A percentile compares a stretch with the other conserved stretches of the same genome.
Evolutionary conservation across 345 rosid genomes (phyloP).

Genomic region (Noccaea bulbosa): DNA sequence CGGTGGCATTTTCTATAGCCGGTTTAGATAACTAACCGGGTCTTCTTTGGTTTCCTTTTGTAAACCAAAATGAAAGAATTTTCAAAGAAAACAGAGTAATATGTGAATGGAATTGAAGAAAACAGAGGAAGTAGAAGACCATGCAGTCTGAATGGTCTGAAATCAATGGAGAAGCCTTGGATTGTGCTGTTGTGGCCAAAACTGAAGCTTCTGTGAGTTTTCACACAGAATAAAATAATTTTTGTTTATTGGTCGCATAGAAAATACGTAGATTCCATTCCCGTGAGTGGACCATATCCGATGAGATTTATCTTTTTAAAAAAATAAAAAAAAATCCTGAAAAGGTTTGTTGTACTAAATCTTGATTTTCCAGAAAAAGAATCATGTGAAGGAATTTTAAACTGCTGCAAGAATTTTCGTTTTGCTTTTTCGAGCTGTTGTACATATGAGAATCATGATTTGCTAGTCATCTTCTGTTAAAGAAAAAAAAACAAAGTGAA

Average conservation of each 20-base stretch:
- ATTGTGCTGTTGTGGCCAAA: slow-evolving; percentile 37
- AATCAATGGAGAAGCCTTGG: slow-evolving; percentile 34
- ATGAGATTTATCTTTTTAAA: background rate
- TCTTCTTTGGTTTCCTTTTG: background rate
- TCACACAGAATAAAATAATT: slow-evolving; percentile 8
- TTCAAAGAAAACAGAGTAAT: slow-evolving; percentile 27
- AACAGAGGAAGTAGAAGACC: slow-evolving; percentile 20
- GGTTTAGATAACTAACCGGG: slow-evolving; percentile 13
- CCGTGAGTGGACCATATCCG: slow-evolving; percentile 43
- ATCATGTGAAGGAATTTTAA: background rate
- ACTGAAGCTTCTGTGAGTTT: slow-evolving; percentile 22
- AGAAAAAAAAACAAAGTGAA: background rate
- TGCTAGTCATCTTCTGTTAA: background rate
- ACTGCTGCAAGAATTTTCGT: slow-evolving; percentile 12
- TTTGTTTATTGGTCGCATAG: slow-evolving; percentile 25
- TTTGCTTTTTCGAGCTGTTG: background rate
- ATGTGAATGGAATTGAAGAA: background rate
- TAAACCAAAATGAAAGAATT: slow-evolving; percentile 19
- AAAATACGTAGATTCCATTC: slow-evolving; percentile 35
- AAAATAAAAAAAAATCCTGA: too few relatives aligned
- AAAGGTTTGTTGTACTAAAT: slow-evolving; percentile 12
- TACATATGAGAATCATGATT: background rate
- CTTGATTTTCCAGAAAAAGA: slow-evolving; percentile 13
- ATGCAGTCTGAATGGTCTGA: slow-evolving; percentile 24
- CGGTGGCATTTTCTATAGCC: slow-evolving; percentile 58